Evolutionary conservation across 441 rosid genomes (phyloP).

Genomic region (Euphorbia corollata): DNA sequence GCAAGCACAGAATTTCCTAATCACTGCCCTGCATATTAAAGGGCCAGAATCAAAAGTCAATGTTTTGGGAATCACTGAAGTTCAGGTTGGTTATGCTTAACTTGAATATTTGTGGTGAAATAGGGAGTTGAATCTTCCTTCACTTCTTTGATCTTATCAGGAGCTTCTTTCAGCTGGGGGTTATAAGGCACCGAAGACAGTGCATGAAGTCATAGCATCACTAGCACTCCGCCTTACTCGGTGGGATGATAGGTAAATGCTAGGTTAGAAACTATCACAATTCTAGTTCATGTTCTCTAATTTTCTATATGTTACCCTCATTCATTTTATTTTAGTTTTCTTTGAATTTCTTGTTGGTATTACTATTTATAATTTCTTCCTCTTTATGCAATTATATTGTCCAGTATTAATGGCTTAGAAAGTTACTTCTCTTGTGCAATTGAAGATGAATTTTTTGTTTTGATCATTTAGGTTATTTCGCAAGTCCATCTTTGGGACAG

Average conservation of each 20-base stretch:
- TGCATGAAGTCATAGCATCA: constrained; percentile 80
- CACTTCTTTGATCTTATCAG: constrained; percentile 27
- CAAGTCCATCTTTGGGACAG: constrained; percentile 82
- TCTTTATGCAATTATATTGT: not conserved
- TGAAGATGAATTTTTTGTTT: not conserved
- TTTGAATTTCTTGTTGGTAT: not conserved
- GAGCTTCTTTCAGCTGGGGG: constrained; percentile 84
- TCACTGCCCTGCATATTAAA: constrained; percentile 74
- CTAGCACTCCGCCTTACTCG: constrained; percentile 73
- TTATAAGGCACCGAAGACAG: constrained; percentile 68
- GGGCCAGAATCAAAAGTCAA: constrained; percentile 46
- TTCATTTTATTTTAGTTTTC: not conserved
- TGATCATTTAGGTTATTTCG: constrained; percentile 61
- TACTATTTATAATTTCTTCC: not conserved
- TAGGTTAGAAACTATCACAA: not conserved
- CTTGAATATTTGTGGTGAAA: constrained; percentile 12
- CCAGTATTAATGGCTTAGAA: not conserved
- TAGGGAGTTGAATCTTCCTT: constrained; percentile 1
- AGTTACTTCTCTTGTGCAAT: not conserved
- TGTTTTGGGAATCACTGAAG: constrained; percentile 77
- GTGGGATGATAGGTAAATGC: constrained; percentile 88
- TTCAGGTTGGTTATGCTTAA: constrained; percentile 54
- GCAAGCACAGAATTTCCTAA: constrained; percentile 83
- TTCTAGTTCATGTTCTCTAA: not conserved
- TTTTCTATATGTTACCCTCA: not conserved